Conservation (phyloP, 2,329 filamentous ascomycete genomes). For the Colletotrichum sp. region DNA sequence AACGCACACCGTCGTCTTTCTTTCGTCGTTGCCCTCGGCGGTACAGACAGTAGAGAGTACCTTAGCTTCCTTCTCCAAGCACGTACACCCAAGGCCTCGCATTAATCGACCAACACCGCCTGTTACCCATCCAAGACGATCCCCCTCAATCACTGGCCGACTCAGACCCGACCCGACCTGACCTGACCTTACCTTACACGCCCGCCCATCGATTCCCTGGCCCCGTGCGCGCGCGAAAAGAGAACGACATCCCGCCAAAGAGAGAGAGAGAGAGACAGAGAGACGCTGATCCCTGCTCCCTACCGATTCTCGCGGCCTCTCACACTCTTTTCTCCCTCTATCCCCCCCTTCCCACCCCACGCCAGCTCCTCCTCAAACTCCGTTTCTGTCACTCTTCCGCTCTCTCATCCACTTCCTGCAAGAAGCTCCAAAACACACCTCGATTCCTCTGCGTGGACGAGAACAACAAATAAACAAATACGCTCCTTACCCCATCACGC, state of each 20-base stretch:
- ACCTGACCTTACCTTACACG: neutral
- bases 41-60: neutral
- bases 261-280: neutral
- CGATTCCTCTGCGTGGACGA: conserved; percentile 15
- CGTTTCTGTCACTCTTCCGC: neutral
- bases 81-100: neutral
- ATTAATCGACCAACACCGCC: conserved; percentile 3
- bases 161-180: neutral
- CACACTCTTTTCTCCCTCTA: conserved; percentile 19
- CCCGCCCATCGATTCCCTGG: neutral
- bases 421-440: neutral
- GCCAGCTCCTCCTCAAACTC: neutral
- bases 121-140: conserved; percentile 6
- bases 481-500: neutral
- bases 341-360: conserved; percentile 10
- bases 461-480: conserved; percentile 20
- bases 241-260: neutral
- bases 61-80: neutral
- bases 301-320: conserved; percentile 4
- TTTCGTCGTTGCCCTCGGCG: neutral
- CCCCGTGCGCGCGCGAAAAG: conserved; percentile 9
- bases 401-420: conserved; percentile 3
- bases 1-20: neutral
- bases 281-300: conserved; percentile 7
- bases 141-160: neutral